Evolutionary conservation across 306 rosid species (phyloP).

Genomic region (Medicago lupulina): DNA sequence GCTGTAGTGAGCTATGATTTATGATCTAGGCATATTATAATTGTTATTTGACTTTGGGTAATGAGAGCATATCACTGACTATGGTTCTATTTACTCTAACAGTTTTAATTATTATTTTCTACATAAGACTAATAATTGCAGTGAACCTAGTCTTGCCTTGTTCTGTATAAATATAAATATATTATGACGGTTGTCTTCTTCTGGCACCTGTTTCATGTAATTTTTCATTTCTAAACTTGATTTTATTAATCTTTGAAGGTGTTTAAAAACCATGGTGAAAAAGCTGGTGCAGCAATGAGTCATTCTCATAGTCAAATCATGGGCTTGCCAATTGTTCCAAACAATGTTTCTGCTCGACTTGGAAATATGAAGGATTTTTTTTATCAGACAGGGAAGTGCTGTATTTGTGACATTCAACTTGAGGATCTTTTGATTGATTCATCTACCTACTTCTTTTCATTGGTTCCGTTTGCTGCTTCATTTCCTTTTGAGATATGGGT

Average conservation of each 20-base stretch:
- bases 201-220: conserved; percentile 13
- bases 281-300: conserved; percentile 84
- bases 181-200: conserved; percentile 10
- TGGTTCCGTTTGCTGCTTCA: conserved; percentile 80
- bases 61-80: conserved; percentile 21
- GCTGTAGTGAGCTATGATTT: not conserved
- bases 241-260: conserved; percentile 53
- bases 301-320: conserved; percentile 90
- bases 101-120: conserved; percentile 5
- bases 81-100: not conserved
- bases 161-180: not conserved
- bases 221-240: conserved; percentile 20
- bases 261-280: conserved; percentile 85
- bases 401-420: conserved; percentile 57
- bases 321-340: conserved; percentile 79
- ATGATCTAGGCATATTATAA: not conserved
- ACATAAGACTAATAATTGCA: not conserved
- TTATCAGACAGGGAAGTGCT: conserved; percentile 64
- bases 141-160: conserved; percentile 14
- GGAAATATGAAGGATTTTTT: conserved; percentile 61
- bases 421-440: conserved; percentile 63
- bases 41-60: conserved; percentile 9
- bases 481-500: conserved; percentile 93
- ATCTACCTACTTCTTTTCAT: conserved; percentile 62
- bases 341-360: conserved; percentile 65